Conservation (phyloP, 192 early-diverging fungal species). For the Allomyces arbusculus region DNA sequence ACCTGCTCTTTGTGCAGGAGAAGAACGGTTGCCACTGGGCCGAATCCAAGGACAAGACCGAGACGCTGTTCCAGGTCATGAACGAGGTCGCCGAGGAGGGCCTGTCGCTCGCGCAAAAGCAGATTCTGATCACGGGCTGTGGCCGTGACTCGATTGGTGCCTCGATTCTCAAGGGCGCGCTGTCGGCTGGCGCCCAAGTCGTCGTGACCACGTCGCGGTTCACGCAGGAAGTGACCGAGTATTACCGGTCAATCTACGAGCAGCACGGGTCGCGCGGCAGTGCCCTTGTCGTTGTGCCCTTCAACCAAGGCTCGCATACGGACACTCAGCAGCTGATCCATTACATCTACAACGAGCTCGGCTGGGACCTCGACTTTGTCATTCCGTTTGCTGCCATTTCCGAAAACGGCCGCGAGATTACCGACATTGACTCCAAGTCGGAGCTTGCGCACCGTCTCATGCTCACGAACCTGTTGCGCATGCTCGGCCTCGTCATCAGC, state of each 20-base stretch:
- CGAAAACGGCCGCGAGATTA: constrained; percentile 68
- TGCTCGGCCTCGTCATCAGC: constrained; percentile 66
- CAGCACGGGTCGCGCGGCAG: constrained; percentile 71
- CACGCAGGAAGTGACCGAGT: constrained; percentile 53
- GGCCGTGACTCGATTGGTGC: constrained; percentile 78
- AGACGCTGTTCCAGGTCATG: constrained; percentile 64
- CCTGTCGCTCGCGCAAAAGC: constrained; percentile 65
- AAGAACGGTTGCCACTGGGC: constrained; percentile 48
- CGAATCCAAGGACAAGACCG: constrained; percentile 56
- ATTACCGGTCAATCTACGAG: constrained; percentile 76
- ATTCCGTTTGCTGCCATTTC: constrained; percentile 90
- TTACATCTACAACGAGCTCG: constrained; percentile 73
- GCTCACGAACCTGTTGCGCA: constrained; percentile 77
- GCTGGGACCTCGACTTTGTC: constrained; percentile 86
- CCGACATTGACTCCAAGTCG: constrained; percentile 60
- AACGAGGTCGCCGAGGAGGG: constrained; percentile 59
- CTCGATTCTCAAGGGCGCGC: constrained; percentile 55
- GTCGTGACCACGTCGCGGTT: constrained; percentile 83
- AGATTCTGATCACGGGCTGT: constrained; percentile 74
- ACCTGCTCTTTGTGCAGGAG: constrained; percentile 56
- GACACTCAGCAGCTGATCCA: constrained; percentile 61
- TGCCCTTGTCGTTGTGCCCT: constrained; percentile 69
- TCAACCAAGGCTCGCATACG: constrained; percentile 77
- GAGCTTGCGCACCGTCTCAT: constrained; percentile 85
- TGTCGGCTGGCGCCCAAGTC: constrained; percentile 71